Evolutionary conservation across 345 rosid genomes (phyloP), one percentile per base, ranked within the genome.

Genomic region (Gossypium bickii): DNA sequence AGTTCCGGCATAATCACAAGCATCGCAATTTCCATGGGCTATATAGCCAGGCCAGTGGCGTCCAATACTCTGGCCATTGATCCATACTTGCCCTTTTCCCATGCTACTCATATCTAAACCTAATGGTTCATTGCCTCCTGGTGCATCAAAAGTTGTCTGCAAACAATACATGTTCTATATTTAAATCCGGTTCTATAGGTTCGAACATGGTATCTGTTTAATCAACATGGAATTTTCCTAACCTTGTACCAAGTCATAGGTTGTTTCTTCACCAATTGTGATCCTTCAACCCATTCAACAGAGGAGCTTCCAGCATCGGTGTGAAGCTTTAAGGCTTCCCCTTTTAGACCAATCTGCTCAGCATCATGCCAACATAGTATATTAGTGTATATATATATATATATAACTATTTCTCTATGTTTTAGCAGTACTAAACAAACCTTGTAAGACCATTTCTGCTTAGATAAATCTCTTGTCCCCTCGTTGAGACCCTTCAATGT

Each of bases 401-500:
- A 56, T 57, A 27, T 20, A 22, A 57, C 29, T 6, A 20, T 48
- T 48, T 48, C 15, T 22, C 3, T 57, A 57, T 57, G 62, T 57
- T 57, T 57, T 57, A 12, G 48, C 69, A 48, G 4, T 18, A 63
- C 63, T 16, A 38, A 25, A 77, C 74, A 22, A 45, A 95, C 99
- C 99, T 93, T 91, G 83, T 95, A 90, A 38, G 94, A 82, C 99
- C 99, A 95, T 75, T 89, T 90, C 91, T 89, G 89, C 86, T 85
- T 79, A 13, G 98, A 84, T 84, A 95, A 76, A 76, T 95, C 89
- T 86, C 89, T 83, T 68, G 87, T 79, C 76, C 99, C 99, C 1
- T 87, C 89, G 60, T 89, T 85, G 45, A 93, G 85, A 78, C 98
- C 98, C 62, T 81, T 78, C 65, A 93, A 72, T 22, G 88, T 85